Percentiles rank a stretch among this genome's conserved stretches.
These are phyloP conservation scores for Xanthoconium purpureum DNA, from an alignment of 768 basidiomycete genomes.

Conservation along the genomic window DNA sequence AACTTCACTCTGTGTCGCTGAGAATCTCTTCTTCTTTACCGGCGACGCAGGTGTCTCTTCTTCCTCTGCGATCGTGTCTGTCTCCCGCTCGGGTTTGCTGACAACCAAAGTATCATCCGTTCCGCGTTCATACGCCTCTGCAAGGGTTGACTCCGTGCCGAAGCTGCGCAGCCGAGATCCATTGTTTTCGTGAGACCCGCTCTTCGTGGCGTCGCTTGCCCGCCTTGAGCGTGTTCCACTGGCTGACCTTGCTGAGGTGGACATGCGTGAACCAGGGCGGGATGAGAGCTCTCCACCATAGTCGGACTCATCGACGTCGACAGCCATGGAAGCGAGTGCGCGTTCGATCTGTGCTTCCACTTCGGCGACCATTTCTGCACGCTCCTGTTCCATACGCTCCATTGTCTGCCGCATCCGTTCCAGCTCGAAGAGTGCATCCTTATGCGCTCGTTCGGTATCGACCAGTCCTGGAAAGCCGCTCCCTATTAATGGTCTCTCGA, in stretches of 20 bases:
- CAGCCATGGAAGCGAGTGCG: slow-evolving; percentile 81
- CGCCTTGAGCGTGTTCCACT: slow-evolving; percentile 54
- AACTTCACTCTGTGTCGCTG: slow-evolving; percentile 60
- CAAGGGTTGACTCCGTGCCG: slow-evolving; percentile 77
- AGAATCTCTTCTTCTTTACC: slow-evolving; percentile 73
- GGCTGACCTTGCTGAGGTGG: slow-evolving; percentile 46
- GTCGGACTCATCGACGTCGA: slow-evolving; percentile 72
- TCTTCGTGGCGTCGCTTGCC: slow-evolving; percentile 56
- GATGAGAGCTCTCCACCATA: slow-evolving; percentile 56
- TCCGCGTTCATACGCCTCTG: slow-evolving; percentile 57
- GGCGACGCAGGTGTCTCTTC: slow-evolving; percentile 43
- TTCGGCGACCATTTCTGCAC: slow-evolving; percentile 88
- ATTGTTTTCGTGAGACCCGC: slow-evolving; percentile 22
- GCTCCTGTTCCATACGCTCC: slow-evolving; percentile 85
- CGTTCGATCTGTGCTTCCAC: slow-evolving; percentile 90
- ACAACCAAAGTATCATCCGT: slow-evolving; percentile 37
- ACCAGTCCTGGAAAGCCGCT: slow-evolving; percentile 54
- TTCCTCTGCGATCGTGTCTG: slow-evolving; percentile 57
- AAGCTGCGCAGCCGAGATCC: slow-evolving; percentile 60
- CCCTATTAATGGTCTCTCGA: neutral
- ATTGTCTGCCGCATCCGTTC: slow-evolving; percentile 80
- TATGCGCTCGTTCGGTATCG: slow-evolving; percentile 80
- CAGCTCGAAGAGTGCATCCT: slow-evolving; percentile 76
- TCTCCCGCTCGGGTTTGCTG: slow-evolving; percentile 41
- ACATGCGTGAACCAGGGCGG: slow-evolving; percentile 64